Evolutionary conservation across 345 rosid species (phyloP).

Genomic region (Salix dunnii): DNA sequence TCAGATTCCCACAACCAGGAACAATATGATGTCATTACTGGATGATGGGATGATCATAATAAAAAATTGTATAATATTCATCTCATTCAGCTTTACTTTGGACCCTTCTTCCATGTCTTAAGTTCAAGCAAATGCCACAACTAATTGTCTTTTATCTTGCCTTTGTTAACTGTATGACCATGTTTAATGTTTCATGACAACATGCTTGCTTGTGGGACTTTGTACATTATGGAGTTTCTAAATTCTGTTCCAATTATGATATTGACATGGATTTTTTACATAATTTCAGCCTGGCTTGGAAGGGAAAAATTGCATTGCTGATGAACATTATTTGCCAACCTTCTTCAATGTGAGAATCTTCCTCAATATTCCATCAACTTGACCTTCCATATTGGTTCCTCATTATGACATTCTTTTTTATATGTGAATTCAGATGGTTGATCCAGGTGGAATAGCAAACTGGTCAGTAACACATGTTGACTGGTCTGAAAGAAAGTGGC

Average conservation of each 20-base stretch:
- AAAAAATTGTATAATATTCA: background rate
- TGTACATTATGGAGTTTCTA: background rate
- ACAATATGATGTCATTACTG: background rate
- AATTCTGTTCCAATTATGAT: background rate
- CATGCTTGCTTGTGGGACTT: background rate
- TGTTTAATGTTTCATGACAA: background rate
- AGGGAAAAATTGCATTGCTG: conserved; percentile 91
- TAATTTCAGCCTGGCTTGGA: conserved; percentile 86
- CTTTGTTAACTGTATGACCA: background rate
- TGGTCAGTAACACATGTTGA: conserved; percentile 96
- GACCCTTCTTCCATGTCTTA: background rate
- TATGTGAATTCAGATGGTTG: conserved; percentile 59
- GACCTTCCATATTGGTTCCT: background rate
- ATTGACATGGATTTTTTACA: conserved; percentile 14
- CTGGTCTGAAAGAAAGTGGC: conserved; percentile 99
- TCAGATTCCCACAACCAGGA: background rate
- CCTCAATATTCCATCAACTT: conserved; percentile 7
- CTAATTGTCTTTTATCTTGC: background rate
- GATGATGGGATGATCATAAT: background rate
- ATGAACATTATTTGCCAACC: conserved; percentile 97
- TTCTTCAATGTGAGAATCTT: conserved; percentile 67
- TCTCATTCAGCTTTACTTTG: background rate
- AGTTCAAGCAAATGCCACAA: background rate
- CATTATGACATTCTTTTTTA: conserved; percentile 14
- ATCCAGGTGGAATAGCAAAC: conserved; percentile 88